Base-by-base conservation (phyloP, 306 rosid species). In the Canavalia gladiata region DNA sequence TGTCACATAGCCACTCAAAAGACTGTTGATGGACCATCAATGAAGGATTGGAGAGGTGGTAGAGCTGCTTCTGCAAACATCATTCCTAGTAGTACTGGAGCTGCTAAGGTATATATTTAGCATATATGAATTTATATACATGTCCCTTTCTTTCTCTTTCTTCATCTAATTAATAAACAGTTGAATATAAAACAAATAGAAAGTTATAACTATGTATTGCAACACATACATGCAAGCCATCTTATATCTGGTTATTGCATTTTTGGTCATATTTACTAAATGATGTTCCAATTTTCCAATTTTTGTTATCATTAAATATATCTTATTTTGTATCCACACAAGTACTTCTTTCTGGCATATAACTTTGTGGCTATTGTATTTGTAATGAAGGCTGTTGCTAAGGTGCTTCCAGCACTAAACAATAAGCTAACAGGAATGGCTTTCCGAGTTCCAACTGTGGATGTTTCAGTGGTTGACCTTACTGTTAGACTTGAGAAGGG, bases 31-130 rank as follows among this genome's bases (percentile, higher is more conserved):
- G 98, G 98, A 34, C 97, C 98, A 78, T 94, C 97, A 75, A 69
- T 41, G 75, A 94, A 94, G 89, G 98, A 94, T 71, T 94, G 97
- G 98, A 94, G 98, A 87, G 98, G 97, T 67, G 98, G 98, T 5
- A 93, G 97, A 67, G 97, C 98, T 64, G 98, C 98, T 83, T 94
- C 98, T 74, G 86, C 80, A 69, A 94, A 94, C 91, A 94, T 94
- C 79, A 94, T 92, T 86, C 98, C 98, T 47, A 92, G 98, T 59
- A 92, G 97, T 79, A 94, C 98, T 7, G 98, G 98, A 74, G 97
- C 97, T 59, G 97, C 98, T 13, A 94, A 92, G 97, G 97, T 94
- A 85, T 18, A 18, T 18, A 18, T 46, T 5, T 75, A 1, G 13
- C 56, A 42, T 60, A 73, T 6, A 47, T 63, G n/a, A 50, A 43